Percentiles rank a stretch among this genome's conserved stretches.
Evolutionary conservation across 805 yeast species (phyloP).

Genomic region (Komagataella phaffii): DNA sequence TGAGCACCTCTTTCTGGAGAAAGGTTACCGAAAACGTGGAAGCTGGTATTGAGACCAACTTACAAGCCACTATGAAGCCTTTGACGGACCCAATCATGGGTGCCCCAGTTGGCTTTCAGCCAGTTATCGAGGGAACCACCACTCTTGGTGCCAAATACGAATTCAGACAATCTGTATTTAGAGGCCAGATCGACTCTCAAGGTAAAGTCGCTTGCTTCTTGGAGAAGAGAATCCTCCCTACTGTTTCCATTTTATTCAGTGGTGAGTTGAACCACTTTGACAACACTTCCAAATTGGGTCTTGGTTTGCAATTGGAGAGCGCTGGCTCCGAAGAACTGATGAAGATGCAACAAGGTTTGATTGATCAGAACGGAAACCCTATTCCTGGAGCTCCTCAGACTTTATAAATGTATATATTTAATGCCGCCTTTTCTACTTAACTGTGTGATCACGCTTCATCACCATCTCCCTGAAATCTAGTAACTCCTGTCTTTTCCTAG

Average conservation of each 20-base stretch:
- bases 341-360: conserved; percentile 80
- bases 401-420: not conserved
- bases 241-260: conserved; percentile 69
- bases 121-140: conserved; percentile 82
- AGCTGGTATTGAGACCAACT: conserved; percentile 83
- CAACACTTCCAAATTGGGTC: conserved; percentile 70
- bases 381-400: conserved; percentile 35
- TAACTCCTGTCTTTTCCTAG: conserved; percentile 13
- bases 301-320: conserved; percentile 91
- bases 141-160: conserved; percentile 96
- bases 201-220: conserved; percentile 87
- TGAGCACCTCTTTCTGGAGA: conserved; percentile 87
- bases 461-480: conserved; percentile 10
- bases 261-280: conserved; percentile 89
- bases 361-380: conserved; percentile 78
- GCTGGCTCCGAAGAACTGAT: conserved; percentile 89
- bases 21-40: conserved; percentile 86
- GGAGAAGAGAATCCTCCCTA: conserved; percentile 90
- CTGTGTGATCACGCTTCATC: conserved; percentile 1
- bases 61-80: conserved; percentile 66
- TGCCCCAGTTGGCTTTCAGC: conserved; percentile 69
- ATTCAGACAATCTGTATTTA: conserved; percentile 89
- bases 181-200: conserved; percentile 84
- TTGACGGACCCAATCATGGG: conserved; percentile 65
- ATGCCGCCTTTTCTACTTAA: not conserved